Conservation (phyloP, 179 eudicot genomes). For the Gypsophila paniculata region DNA sequence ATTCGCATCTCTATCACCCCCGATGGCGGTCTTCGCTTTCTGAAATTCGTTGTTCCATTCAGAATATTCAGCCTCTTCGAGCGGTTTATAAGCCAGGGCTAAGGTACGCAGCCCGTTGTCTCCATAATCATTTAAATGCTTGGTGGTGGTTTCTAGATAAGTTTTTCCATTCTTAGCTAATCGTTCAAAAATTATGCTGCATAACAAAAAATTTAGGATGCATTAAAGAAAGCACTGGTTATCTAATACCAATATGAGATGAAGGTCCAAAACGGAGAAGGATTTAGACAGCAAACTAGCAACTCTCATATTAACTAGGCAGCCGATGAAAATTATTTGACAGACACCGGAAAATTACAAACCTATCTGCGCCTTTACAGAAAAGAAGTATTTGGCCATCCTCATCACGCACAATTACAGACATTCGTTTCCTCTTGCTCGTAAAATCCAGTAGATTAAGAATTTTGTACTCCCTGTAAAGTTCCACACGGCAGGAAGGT, state of each 20-base stretch:
- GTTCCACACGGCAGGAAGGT: neutral
- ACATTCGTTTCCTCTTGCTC: conserved; percentile 94
- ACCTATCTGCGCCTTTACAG: conserved; percentile 98
- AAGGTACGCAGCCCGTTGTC: conserved; percentile 90
- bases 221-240: conserved; percentile 1
- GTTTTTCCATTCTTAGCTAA: conserved; percentile 68
- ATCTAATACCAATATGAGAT: neutral
- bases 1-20: conserved; percentile 69
- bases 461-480: conserved; percentile 78
- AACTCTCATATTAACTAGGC: conserved; percentile 4
- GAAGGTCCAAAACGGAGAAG: no score
- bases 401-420: conserved; percentile 73
- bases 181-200: conserved; percentile 88
- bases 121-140: conserved; percentile 85
- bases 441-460: conserved; percentile 81
- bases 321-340: neutral
- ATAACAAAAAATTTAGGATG: conserved; percentile 14
- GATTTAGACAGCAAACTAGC: no score
- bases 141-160: conserved; percentile 61
- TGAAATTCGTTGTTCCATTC: conserved; percentile 80
- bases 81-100: conserved; percentile 84
- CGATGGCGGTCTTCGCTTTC: conserved; percentile 71
- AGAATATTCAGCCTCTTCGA: conserved; percentile 66
- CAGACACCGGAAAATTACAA: conserved; percentile 13
- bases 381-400: conserved; percentile 77